A percentile compares a stretch with the other conserved stretches of the same genome.
These are phyloP conservation scores for Aspergillus floridensis DNA, from an alignment of 2,329 filamentous ascomycete genomes.

Conservation along the genomic window DNA sequence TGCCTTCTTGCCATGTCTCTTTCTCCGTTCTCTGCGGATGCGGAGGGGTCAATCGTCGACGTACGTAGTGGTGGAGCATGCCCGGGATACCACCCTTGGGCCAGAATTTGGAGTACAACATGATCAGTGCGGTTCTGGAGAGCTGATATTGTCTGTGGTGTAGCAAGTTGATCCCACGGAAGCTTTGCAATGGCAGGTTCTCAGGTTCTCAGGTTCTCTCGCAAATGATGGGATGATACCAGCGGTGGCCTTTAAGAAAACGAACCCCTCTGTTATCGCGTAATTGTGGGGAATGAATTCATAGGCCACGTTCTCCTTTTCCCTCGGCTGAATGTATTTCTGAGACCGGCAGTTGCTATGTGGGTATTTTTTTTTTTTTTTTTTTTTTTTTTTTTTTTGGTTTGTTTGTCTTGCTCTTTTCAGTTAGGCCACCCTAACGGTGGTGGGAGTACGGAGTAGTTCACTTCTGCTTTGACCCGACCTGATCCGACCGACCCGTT, in stretches of 20 bases:
- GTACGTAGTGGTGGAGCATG: constrained; percentile 38
- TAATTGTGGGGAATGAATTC: not conserved
- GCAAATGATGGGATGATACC: not conserved
- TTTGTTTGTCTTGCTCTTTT: no score
- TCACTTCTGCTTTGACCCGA: not conserved
- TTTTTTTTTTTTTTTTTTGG: no score
- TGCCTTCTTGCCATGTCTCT: not conserved
- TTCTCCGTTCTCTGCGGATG: not conserved
- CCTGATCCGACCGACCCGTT: not conserved
- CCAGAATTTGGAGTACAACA: constrained; percentile 39
- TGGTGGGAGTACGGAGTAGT: no score
- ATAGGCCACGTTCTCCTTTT: not conserved
- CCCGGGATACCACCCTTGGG: constrained; percentile 36
- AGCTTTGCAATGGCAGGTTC: not conserved
- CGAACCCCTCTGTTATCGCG: not conserved
- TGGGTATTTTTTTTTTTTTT: not conserved
- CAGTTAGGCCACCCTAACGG: no score
- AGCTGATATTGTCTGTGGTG: no score
- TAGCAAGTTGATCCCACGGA: not conserved
- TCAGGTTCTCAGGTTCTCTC: not conserved
- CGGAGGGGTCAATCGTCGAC: constrained; percentile 7
- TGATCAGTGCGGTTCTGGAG: not conserved
- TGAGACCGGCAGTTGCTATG: not conserved
- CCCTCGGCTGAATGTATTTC: not conserved
- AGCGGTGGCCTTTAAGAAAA: not conserved